These are phyloP conservation scores for Pelargonium citronellum DNA, from an alignment of 441 rosid genomes.

Conservation along the genomic window DNA sequence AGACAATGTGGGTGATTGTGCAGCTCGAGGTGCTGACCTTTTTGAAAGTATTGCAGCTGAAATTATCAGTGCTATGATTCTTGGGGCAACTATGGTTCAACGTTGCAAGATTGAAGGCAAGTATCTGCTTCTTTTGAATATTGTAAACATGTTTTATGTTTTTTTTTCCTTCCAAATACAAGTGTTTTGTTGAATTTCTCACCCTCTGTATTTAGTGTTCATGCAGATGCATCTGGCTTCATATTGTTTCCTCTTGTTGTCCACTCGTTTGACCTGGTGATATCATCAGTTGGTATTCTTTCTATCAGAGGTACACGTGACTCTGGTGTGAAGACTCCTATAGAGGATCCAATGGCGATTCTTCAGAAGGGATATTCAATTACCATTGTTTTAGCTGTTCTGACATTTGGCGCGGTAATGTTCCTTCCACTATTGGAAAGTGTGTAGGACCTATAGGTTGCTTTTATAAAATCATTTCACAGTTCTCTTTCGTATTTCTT, in stretches of 20 bases:
- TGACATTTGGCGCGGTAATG: slow-evolving; percentile 83
- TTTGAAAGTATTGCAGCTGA: slow-evolving; percentile 99
- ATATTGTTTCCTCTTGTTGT: slow-evolving; percentile 96
- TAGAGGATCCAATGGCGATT: slow-evolving; percentile 94
- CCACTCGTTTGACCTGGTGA: slow-evolving; percentile 91
- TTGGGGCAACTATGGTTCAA: slow-evolving; percentile 95
- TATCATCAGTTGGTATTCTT: slow-evolving; percentile 88
- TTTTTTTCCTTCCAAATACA: neutral
- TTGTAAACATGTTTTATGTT: neutral
- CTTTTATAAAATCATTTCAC: slow-evolving; percentile 5
- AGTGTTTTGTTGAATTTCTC: slow-evolving; percentile 5
- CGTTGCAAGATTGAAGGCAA: slow-evolving; percentile 88
- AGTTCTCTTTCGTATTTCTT: neutral
- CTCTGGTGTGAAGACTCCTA: slow-evolving; percentile 59
- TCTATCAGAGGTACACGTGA: slow-evolving; percentile 83
- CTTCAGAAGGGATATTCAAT: slow-evolving; percentile 98
- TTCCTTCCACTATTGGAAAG: slow-evolving; percentile 18
- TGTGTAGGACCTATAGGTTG: neutral
- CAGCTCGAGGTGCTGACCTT: slow-evolving; percentile 99
- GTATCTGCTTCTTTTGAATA: slow-evolving; percentile 22
- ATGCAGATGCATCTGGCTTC: slow-evolving; percentile 97
- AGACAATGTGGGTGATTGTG: slow-evolving; percentile 99
- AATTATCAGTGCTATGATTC: slow-evolving; percentile 97
- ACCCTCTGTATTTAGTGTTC: slow-evolving; percentile 21
- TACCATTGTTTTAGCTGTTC: slow-evolving; percentile 75